Evolutionary conservation across 768 basidiomycete species (phyloP).

Genomic region (Pholiota microspora): DNA sequence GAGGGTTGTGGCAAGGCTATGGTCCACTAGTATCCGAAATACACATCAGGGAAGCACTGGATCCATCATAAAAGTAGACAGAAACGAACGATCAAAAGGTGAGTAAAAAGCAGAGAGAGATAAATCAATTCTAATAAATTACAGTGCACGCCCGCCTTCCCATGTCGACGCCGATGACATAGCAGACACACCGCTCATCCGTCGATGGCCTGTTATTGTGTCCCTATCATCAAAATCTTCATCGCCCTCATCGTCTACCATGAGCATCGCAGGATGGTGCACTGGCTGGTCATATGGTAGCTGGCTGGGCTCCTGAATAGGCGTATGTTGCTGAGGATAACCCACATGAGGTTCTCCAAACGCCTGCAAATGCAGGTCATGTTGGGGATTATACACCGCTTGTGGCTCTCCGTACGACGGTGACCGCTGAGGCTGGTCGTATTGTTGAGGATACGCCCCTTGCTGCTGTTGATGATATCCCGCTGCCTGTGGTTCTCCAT

Average conservation of each 20-base stretch:
- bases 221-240: conserved; percentile 22
- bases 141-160: conserved; percentile 42
- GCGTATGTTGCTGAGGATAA: background rate
- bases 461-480: background rate
- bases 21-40: conserved; percentile 10
- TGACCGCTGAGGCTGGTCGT: too few species aligned
- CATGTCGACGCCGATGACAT: conserved; percentile 28
- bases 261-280: conserved; percentile 11
- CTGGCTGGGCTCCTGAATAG: background rate
- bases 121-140: conserved; percentile 23
- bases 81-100: conserved; percentile 19
- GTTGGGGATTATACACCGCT: too few species aligned
- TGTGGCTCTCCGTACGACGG: background rate
- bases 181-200: conserved; percentile 23
- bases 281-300: conserved; percentile 3
- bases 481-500: background rate
- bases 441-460: too few species aligned
- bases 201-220: conserved; percentile 28
- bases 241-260: conserved; percentile 23
- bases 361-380: background rate
- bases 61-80: conserved; percentile 5
- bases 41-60: conserved; percentile 19
- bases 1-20: conserved; percentile 1
- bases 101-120: conserved; percentile 13
- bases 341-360: background rate